Conservation (phyloP, 176 grass and related monocot species). For the Rhipidocladum racemiflorum region DNA sequence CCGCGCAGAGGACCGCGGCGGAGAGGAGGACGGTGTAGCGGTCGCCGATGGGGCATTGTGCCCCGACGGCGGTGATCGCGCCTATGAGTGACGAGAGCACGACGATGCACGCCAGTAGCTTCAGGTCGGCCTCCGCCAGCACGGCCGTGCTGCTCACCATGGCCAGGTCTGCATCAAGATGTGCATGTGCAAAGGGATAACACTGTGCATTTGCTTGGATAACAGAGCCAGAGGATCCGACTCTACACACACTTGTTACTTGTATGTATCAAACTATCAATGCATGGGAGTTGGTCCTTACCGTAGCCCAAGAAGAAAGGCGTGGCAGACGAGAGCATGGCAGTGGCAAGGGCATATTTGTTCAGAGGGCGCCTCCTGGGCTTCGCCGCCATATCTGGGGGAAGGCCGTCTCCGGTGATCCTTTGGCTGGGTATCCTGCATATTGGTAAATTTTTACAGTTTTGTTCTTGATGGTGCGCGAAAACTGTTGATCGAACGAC, state of each 20-base stretch:
- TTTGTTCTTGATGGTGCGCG: too few relatives aligned
- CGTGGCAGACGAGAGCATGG: constrained; percentile 27
- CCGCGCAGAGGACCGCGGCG: constrained; percentile 15
- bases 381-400: constrained; percentile 1
- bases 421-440: constrained; percentile 1
- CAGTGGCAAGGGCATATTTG: background rate
- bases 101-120: constrained; percentile 33
- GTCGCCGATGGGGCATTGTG: constrained; percentile 21
- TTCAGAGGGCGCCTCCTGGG: background rate
- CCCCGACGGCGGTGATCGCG: background rate
- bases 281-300: background rate
- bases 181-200: background rate
- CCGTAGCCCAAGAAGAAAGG: constrained; percentile 47
- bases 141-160: constrained; percentile 33
- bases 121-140: constrained; percentile 25
- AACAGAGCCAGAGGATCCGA: background rate
- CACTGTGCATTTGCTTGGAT: background rate
- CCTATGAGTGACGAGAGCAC: constrained; percentile 16
- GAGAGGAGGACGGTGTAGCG: constrained; percentile 33
- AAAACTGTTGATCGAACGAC: background rate
- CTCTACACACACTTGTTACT: too few relatives aligned
- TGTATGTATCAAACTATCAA: background rate
- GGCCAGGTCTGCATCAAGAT: constrained; percentile 38
- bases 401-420: constrained; percentile 1
- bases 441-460: background rate